phyloP scores from a whole-genome alignment of 2,329 filamentous ascomycete genomes.

The Diatrype stigma region DNA sequence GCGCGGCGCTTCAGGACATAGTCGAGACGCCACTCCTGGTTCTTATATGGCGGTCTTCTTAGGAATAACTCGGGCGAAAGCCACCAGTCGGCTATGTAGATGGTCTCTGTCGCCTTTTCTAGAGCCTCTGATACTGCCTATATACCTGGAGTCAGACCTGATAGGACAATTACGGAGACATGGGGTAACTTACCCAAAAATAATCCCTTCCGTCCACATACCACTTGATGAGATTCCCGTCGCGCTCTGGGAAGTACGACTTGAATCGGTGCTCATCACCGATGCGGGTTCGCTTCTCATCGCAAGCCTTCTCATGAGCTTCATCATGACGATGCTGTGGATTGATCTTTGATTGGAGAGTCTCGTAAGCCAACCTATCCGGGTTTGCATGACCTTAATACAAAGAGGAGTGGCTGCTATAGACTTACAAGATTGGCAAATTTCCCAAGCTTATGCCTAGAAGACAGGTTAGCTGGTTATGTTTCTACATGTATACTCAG shows the following conservation, averaged over 20 bases:
- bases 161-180: neutral
- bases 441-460: constrained; percentile 57
- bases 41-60: constrained; percentile 74
- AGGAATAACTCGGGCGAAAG: constrained; percentile 84
- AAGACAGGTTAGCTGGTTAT: neutral
- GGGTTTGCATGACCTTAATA: neutral
- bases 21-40: constrained; percentile 85
- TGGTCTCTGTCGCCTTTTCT: constrained; percentile 85
- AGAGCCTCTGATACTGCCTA: constrained; percentile 78
- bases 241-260: constrained; percentile 85
- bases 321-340: constrained; percentile 90
- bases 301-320: constrained; percentile 79
- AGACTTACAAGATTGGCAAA: constrained; percentile 53
- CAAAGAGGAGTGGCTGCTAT: neutral
- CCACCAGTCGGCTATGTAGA: constrained; percentile 98
- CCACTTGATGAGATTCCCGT: constrained; percentile 90
- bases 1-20: constrained; percentile 82
- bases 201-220: constrained; percentile 96
- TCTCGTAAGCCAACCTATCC: constrained; percentile 7
- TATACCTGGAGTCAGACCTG: constrained; percentile 1
- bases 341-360: constrained; percentile 57
- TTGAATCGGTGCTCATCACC: constrained; percentile 74
- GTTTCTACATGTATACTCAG: neutral
- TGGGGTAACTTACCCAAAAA: constrained; percentile 61
- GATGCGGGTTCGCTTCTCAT: constrained; percentile 72